Evolutionary conservation across 2,329 filamentous ascomycete genomes (phyloP).

Genomic region (Ceratocystis cacaofunesta): DNA sequence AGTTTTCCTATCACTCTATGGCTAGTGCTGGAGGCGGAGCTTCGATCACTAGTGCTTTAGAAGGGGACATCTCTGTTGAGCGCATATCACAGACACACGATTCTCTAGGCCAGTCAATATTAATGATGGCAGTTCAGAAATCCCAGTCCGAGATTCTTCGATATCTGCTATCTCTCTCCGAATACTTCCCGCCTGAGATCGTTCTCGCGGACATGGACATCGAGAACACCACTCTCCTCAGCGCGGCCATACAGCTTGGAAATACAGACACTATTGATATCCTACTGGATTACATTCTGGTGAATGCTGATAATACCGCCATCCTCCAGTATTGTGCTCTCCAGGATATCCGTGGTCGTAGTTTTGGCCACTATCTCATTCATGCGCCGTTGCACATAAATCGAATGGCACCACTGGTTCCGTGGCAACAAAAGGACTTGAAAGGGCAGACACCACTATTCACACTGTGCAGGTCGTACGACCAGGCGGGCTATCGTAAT

Average conservation of each 20-base stretch:
- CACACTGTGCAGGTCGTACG: constrained; percentile 86
- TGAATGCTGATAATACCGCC: constrained; percentile 37
- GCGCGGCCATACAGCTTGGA: constrained; percentile 76
- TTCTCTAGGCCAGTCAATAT: constrained; percentile 63
- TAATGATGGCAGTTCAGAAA: constrained; percentile 72
- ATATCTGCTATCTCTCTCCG: constrained; percentile 63
- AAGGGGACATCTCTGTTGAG: constrained; percentile 77
- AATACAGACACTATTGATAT: constrained; percentile 60
- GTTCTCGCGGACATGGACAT: constrained; percentile 77
- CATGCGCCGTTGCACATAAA: constrained; percentile 70
- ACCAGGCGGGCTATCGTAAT: constrained; percentile 67
- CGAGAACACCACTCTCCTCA: constrained; percentile 77
- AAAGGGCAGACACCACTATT: constrained; percentile 98
- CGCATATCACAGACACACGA: constrained; percentile 57
- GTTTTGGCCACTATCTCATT: constrained; percentile 91
- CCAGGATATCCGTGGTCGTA: constrained; percentile 75
- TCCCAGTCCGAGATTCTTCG: constrained; percentile 55
- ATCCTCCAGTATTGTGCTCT: constrained; percentile 54
- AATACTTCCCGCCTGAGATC: constrained; percentile 56
- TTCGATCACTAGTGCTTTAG: constrained; percentile 56
- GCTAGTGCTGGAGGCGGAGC: constrained; percentile 56
- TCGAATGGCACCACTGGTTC: constrained; percentile 60
- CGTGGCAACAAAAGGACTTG: constrained; percentile 83
- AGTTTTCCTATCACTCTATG: constrained; percentile 61
- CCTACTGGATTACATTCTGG: constrained; percentile 56